Evolutionary conservation across 495 filamentous ascomycete species (phyloP).

Genomic region (Xylaria cubensis): DNA sequence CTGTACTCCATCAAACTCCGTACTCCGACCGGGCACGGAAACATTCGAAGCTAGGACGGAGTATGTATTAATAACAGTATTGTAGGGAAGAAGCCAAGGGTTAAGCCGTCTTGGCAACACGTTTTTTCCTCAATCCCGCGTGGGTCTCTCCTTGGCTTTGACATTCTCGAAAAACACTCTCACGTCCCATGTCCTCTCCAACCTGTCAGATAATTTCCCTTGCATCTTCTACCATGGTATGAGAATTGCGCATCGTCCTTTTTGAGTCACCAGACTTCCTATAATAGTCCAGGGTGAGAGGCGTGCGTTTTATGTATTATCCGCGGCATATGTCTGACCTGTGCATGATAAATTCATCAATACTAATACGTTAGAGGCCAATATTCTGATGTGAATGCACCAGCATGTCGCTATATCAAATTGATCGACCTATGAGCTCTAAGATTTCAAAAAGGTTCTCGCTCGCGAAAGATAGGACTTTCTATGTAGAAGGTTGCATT

Average conservation of each 20-base stretch:
- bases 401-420: conserved; percentile 2
- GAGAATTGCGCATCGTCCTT: neutral
- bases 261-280: neutral
- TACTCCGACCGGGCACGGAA: conserved; percentile 15
- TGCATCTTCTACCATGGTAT: neutral
- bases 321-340: neutral
- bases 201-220: neutral
- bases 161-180: conserved; percentile 1
- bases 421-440: neutral
- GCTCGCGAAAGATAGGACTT: neutral
- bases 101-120: conserved; percentile 29
- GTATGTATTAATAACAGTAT: neutral
- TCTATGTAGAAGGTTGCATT: conserved; percentile 5
- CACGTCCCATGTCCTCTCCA: neutral
- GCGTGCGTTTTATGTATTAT: neutral
- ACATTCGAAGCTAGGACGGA: neutral
- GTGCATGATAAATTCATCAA: neutral
- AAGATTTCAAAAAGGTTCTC: neutral
- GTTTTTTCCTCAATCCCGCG: conserved; percentile 22
- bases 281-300: neutral
- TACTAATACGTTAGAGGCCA: neutral
- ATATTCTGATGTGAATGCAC: neutral
- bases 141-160: conserved; percentile 16
- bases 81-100: neutral
- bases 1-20: conserved; percentile 1